Evolutionary conservation across 345 rosid genomes (phyloP), one percentile per base, ranked within the genome.

Genomic region (Lumnitzera littorea): DNA sequence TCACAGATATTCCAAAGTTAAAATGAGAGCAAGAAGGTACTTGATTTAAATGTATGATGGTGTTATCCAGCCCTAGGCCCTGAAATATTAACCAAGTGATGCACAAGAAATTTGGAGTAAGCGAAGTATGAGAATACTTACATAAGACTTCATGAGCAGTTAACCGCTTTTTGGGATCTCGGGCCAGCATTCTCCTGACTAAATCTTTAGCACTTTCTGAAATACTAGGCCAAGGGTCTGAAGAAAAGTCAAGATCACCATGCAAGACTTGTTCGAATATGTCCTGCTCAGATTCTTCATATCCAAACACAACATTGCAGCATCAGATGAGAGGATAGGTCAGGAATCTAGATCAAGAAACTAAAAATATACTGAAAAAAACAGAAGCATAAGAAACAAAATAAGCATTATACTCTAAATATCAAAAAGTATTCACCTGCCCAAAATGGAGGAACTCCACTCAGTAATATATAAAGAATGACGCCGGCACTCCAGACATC

Each of bases 401-500:
- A n/a, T 17, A 48, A 48, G 25, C n/a, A 25, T 27, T 20, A 51
- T 36, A 12, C 46, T 27, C 15, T 14, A 47, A 60, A 7, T 0
- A 27, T 2, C 12, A 15, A 12, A 1, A 48, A 24, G 31, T 3
- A 52, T 68, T 72, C 51, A 78, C 82, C 82, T 36, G 65, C 82
- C 82, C 82, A 78, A 46, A 78, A 78, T 15, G 82, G 82, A 31
- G 82, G 82, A 5, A 78, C 82, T 46, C 82, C 82, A 48, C 82
- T 78, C 55, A 78, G 64, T 17, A 78, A 62, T 36, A 74, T 78
- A 62, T 78, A 78, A 36, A 78, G 67, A 62, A 78, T 78, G 50
- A 78, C 77, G 56, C 82, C 82, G 36, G 82, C 82, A 61, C 82
- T 78, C 82, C 82, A 78, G 47, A 78, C 80, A 66, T 78, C 82